Conservation (phyloP, 352 stramenopile species). For the Globisporangium lucens region DNA sequence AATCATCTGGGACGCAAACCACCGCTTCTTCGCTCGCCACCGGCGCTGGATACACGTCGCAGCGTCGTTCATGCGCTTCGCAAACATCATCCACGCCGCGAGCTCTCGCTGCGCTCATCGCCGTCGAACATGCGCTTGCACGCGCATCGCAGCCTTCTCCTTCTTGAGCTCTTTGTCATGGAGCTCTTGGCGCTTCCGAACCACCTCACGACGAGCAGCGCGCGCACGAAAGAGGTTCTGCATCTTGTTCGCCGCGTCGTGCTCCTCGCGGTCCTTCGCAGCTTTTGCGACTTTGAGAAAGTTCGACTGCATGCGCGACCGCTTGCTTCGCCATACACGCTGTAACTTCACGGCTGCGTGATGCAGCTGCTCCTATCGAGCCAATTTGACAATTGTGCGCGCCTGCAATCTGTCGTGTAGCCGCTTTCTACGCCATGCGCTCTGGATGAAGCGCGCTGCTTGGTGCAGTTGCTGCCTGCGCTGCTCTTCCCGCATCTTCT, state of each 20-base stretch:
- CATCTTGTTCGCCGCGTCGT: conserved; percentile 54
- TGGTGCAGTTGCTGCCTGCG: conserved; percentile 20
- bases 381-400: conserved; percentile 15
- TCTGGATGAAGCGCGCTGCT: conserved; percentile 37
- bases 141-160: conserved; percentile 38
- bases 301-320: conserved; percentile 26
- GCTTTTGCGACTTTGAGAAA: conserved; percentile 30
- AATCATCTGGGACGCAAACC: conserved; percentile 40
- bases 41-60: conserved; percentile 42
- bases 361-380: conserved; percentile 14
- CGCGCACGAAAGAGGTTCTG: conserved; percentile 55
- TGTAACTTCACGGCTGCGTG: conserved; percentile 63
- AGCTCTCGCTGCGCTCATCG: conserved; percentile 38
- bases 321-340: conserved; percentile 62
- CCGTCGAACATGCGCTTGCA: conserved; percentile 45
- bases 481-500: conserved; percentile 15
- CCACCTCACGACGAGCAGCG: conserved; percentile 34
- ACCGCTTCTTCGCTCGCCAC: conserved; percentile 51
- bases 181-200: conserved; percentile 34
- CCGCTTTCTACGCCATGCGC: conserved; percentile 40
- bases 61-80: conserved; percentile 28
- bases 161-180: conserved; percentile 23
- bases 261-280: conserved; percentile 28
- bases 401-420: conserved; percentile 29
- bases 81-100: conserved; percentile 20